Evolutionary conservation across 768 basidiomycete species (phyloP), one percentile per base, ranked within the genome.

Genomic region (Wakefieldia striispora): DNA sequence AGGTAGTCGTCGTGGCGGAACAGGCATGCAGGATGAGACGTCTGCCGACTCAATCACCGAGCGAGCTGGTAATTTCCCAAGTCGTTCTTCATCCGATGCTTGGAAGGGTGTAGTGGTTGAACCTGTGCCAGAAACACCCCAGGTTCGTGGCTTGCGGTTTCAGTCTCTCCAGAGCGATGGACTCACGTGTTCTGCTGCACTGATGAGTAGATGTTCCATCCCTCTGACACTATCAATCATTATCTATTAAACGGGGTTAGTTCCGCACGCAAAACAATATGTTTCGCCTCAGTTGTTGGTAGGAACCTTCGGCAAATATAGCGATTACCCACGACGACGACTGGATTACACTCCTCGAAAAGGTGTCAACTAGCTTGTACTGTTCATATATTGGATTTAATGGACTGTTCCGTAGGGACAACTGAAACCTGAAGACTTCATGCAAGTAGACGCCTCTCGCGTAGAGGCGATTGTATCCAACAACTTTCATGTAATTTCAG

Each of bases 121-220:
- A 26, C 8, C 5, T 8, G 6, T 26, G 26, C 26, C 26, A 9
- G 26, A 26, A 26, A 6, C 26, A 26, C 6, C 8, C 5, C 26
- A 26, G 26, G 26, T 26, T 26, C 6, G 26, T 26, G 26, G 8
- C 29, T 29, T 4, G 3, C n/a, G n/a, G n/a, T n/a, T n/a, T n/a
- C n/a, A n/a, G n/a, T n/a, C n/a, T n/a, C n/a, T n/a, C n/a, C n/a
- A n/a, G n/a, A n/a, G n/a, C n/a, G n/a, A n/a, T n/a, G n/a, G n/a
- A n/a, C n/a, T n/a, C n/a, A n/a, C n/a, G n/a, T n/a, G n/a, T n/a
- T n/a, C n/a, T n/a, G n/a, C n/a, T n/a, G n/a, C n/a, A n/a, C n/a
- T n/a, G n/a, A n/a, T n/a, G n/a, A n/a, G n/a, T 21, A 54, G 54
- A 6, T 19, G 4, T 57, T 49, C 13, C 56, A 57, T 38, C 56